Evolutionary conservation across 2,329 filamentous ascomycete species (phyloP).

Genomic region (Colletotrichum coccodes): DNA sequence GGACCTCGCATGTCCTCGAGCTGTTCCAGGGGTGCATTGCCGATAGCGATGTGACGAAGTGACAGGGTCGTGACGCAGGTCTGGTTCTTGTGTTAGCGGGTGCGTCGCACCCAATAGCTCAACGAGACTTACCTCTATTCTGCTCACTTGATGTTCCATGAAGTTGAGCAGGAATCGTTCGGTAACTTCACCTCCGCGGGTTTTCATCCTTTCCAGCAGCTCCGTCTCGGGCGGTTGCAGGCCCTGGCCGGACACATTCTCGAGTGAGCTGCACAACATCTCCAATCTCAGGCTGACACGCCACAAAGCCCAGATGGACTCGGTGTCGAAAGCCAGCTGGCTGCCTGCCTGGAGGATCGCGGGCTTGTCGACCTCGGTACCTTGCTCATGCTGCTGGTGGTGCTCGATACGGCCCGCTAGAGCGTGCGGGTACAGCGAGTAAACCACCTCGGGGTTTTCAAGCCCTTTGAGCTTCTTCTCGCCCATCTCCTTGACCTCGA

Average conservation of each 20-base stretch:
- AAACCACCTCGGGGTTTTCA: conserved; percentile 96
- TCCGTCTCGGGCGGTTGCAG: conserved; percentile 86
- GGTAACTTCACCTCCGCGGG: conserved; percentile 83
- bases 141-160: conserved; percentile 92
- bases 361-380: conserved; percentile 59
- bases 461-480: conserved; percentile 96
- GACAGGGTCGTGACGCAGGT: conserved; percentile 83
- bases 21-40: conserved; percentile 68
- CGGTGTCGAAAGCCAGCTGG: conserved; percentile 80
- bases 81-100: conserved; percentile 56
- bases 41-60: conserved; percentile 81
- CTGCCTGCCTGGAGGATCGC: conserved; percentile 71
- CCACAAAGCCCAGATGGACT: conserved; percentile 91
- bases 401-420: conserved; percentile 83
- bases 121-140: conserved; percentile 82
- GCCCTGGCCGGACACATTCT: conserved; percentile 70
- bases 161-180: conserved; percentile 90
- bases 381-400: conserved; percentile 64
- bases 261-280: conserved; percentile 91
- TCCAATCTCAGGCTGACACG: conserved; percentile 88
- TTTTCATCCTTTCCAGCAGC: conserved; percentile 75
- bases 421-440: conserved; percentile 92
- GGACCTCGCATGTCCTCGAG: conserved; percentile 81
- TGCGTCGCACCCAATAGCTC: no score
- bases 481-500: conserved; percentile 96